These are phyloP conservation scores for Malassezia dermatis DNA, from an alignment of 1,284 basidiomycete species.

Conservation along the genomic window DNA sequence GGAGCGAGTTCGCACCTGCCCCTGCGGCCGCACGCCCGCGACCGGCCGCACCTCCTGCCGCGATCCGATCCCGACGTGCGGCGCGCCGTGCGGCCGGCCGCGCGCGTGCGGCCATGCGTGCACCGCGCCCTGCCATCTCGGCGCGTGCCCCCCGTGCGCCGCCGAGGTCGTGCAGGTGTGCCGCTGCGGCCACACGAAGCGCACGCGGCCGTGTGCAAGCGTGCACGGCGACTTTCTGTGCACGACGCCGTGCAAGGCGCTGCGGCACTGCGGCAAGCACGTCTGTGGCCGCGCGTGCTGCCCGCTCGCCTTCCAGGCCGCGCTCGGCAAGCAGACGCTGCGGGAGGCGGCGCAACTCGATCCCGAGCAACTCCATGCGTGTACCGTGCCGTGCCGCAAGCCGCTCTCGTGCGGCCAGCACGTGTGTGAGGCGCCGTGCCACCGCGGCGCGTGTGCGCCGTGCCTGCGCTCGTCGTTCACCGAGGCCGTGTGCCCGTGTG, in stretches of 20 bases:
- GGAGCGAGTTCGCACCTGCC: conserved; percentile 28
- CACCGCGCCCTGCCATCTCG: conserved; percentile 29
- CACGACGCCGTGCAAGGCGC: conserved; percentile 32
- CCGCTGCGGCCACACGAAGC: conserved; percentile 41
- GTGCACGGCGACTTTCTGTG: conserved; percentile 17
- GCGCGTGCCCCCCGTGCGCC: conserved; percentile 37
- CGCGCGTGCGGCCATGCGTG: conserved; percentile 37
- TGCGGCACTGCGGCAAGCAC: conserved; percentile 36
- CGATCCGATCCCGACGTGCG: conserved; percentile 39
- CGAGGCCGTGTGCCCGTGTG: conserved; percentile 41
- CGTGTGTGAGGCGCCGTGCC: conserved; percentile 37
- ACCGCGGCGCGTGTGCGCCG: conserved; percentile 42
- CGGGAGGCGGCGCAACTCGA: conserved; percentile 31
- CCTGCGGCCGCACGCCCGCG: conserved; percentile 31
- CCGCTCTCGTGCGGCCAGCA: conserved; percentile 38
- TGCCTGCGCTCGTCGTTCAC: conserved; percentile 44
- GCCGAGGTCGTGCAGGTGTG: conserved; percentile 37
- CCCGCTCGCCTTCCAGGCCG: conserved; percentile 27
- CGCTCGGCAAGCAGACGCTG: not conserved
- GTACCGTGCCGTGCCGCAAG: conserved; percentile 32
- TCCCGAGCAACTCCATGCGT: conserved; percentile 39
- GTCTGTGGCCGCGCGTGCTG: conserved; percentile 36
- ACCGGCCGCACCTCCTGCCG: conserved; percentile 24
- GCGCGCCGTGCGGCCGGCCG: conserved; percentile 24
- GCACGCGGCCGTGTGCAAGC: conserved; percentile 25